These are phyloP conservation scores for Haematococcus sp. DNA, from an alignment of 139 green algal genomes.

Conservation along the genomic window DNA sequence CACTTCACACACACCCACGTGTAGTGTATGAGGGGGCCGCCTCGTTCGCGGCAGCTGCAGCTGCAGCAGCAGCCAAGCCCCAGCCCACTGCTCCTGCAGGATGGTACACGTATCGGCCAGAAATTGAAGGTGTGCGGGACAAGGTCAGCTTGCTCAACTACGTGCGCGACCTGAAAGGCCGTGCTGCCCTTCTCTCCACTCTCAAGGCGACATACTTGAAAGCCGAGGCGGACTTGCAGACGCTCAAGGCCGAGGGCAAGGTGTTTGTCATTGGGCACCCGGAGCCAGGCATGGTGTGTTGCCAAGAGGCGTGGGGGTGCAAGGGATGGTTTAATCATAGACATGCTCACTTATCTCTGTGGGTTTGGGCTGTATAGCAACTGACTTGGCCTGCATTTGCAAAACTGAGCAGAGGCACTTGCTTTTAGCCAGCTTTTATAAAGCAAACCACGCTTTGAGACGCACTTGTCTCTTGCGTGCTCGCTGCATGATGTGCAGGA, in stretches of 20 bases:
- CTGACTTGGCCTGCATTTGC: no score
- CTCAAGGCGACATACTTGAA: neutral
- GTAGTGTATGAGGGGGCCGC: neutral
- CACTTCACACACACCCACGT: neutral
- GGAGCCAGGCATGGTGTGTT: neutral
- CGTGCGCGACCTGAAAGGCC: conserved; percentile 10
- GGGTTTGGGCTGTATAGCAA: no score
- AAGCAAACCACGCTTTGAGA: no score
- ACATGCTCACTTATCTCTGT: no score
- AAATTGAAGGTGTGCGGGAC: conserved; percentile 11
- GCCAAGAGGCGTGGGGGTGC: no score
- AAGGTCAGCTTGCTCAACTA: conserved; percentile 19
- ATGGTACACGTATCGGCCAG: conserved; percentile 13
- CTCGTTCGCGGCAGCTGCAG: neutral
- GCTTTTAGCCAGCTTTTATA: no score
- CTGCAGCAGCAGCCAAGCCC: neutral
- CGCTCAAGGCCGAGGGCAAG: conserved; percentile 7
- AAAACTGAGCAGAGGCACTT: no score
- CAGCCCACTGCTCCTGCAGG: neutral
- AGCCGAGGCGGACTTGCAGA: neutral
- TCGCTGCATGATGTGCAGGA: no score
- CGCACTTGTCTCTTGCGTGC: no score
- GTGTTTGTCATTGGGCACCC: conserved; percentile 8
- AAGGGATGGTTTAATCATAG: no score
- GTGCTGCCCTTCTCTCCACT: neutral